These are phyloP conservation scores for Anthracocystis walkeri DNA, from an alignment of 1,284 basidiomycete genomes.

Conservation along the genomic window DNA sequence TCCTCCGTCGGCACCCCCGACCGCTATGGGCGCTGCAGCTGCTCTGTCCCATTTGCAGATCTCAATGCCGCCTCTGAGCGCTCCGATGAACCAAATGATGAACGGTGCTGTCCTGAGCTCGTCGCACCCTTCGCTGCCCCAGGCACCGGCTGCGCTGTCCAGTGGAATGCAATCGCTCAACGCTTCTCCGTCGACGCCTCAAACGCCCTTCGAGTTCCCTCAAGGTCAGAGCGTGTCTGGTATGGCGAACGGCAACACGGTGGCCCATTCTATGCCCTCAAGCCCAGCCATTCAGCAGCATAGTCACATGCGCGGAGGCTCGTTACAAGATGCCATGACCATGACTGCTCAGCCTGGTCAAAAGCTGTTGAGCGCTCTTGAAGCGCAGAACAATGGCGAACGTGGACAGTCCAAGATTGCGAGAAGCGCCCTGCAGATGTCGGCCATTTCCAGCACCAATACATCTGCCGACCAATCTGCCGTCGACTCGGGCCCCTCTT, in stretches of 20 bases:
- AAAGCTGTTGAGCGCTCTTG: constrained; percentile 12
- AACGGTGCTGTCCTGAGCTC: constrained; percentile 6
- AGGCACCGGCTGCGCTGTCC: constrained; percentile 24
- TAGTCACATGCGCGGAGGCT: constrained; percentile 39
- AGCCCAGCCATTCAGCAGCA: constrained; percentile 42
- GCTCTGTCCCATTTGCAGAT: constrained; percentile 23
- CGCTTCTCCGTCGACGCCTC: constrained; percentile 47
- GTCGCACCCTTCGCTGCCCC: constrained; percentile 20
- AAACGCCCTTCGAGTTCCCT: constrained; percentile 52
- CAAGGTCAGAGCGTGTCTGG: constrained; percentile 21
- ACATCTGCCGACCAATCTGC: constrained; percentile 40
- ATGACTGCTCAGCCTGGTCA: constrained; percentile 29
- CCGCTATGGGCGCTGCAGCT: constrained; percentile 8
- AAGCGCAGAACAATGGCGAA: constrained; percentile 11
- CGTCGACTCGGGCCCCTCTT: constrained; percentile 44
- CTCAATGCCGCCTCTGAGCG: constrained; percentile 28
- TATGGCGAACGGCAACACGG: constrained; percentile 8
- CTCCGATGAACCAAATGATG: constrained; percentile 17
- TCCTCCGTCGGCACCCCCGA: constrained; percentile 44
- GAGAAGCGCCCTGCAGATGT: constrained; percentile 49
- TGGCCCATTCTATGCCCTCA: constrained; percentile 42
- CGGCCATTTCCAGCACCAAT: constrained; percentile 35
- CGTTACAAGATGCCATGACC: constrained; percentile 53
- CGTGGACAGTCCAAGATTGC: constrained; percentile 31
- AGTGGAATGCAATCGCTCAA: constrained; percentile 41